Evolutionary conservation across 2,329 filamentous ascomycete species (phyloP).

Genomic region (Fonsecaea nubica): DNA sequence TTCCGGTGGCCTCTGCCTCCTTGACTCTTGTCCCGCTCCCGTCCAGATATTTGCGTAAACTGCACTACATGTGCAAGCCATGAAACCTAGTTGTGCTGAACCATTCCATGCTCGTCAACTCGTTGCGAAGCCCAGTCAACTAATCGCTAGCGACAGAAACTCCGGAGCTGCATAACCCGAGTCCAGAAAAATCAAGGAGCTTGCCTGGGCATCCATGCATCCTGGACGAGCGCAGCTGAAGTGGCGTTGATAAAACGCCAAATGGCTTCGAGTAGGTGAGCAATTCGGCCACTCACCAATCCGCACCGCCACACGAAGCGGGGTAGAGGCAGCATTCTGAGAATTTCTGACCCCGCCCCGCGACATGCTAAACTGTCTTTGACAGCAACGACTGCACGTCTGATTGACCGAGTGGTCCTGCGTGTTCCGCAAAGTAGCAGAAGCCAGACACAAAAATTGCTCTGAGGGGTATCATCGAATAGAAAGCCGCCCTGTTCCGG

Average conservation of each 20-base stretch:
- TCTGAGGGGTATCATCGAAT: conserved; percentile 20
- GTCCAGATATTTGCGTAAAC: background rate
- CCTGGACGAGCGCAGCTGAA: background rate
- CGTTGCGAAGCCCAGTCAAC: background rate
- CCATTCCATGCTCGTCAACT: background rate
- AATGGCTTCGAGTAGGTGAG: background rate
- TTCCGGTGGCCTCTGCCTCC: background rate
- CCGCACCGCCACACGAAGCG: conserved; percentile 22
- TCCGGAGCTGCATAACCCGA: background rate
- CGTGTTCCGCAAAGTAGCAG: conserved; percentile 2
- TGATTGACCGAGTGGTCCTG: conserved; percentile 12
- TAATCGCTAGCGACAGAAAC: background rate
- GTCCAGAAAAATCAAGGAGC: background rate
- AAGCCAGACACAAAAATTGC: conserved; percentile 3
- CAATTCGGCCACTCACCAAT: conserved; percentile 4
- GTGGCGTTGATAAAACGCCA: background rate
- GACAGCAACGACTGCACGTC: conserved; percentile 1
- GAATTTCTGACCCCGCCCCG: conserved; percentile 12
- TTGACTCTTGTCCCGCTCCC: background rate
- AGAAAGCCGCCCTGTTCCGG: conserved; percentile 5
- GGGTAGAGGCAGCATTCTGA: conserved; percentile 2
- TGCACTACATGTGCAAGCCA: background rate
- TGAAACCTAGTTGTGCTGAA: background rate
- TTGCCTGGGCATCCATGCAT: background rate
- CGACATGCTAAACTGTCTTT: background rate